Percentiles rank a stretch among this genome's conserved stretches.
These are phyloP conservation scores for Candida argentea DNA, from an alignment of 805 yeast genomes.

Conservation along the genomic window DNA sequence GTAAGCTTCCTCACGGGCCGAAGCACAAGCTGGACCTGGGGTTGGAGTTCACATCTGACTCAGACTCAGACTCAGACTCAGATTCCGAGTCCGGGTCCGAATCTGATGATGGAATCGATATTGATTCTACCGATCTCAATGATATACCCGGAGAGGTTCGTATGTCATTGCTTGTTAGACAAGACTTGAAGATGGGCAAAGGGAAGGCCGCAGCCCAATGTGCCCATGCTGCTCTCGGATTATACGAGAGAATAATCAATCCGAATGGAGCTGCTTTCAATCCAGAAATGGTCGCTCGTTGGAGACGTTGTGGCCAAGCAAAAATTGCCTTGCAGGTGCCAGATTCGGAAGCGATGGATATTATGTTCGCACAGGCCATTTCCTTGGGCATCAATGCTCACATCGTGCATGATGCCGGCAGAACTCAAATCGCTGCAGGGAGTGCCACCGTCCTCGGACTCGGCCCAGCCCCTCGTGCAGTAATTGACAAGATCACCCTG, in stretches of 20 bases:
- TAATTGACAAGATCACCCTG: constrained; percentile 75
- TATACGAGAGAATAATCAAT: constrained; percentile 59
- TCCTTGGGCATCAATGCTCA: constrained; percentile 69
- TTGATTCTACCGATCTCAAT: constrained; percentile 52
- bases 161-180: constrained; percentile 83
- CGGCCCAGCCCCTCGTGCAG: constrained; percentile 89
- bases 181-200: constrained; percentile 83
- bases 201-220: constrained; percentile 98
- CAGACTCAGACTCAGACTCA: neutral
- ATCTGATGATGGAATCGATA: constrained; percentile 41
- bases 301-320: constrained; percentile 85
- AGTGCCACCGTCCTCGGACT: constrained; percentile 93
- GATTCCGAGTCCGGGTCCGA: constrained; percentile 25
- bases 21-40: neutral
- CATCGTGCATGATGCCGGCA: constrained; percentile 90
- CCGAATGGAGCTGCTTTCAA: constrained; percentile 45
- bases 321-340: constrained; percentile 78
- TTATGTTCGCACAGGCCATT: constrained; percentile 71
- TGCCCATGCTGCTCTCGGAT: constrained; percentile 92
- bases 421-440: constrained; percentile 95
- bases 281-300: constrained; percentile 54
- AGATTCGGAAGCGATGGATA: constrained; percentile 60
- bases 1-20: too few relatives aligned
- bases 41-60: neutral
- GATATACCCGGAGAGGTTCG: constrained; percentile 69